Base-by-base conservation (phyloP, 1,284 basidiomycete genomes). In the Austroboletus niveus region DNA sequence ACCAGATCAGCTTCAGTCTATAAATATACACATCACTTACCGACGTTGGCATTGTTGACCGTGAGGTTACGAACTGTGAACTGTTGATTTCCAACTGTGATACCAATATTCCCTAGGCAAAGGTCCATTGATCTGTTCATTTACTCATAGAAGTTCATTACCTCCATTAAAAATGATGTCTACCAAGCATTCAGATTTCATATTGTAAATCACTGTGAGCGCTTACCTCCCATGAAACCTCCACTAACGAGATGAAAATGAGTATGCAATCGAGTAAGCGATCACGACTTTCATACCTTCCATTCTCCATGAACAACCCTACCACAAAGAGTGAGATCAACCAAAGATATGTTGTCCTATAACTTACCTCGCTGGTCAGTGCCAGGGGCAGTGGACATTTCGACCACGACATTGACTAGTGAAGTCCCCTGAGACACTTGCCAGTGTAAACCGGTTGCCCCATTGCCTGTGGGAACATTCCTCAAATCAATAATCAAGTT, bases 341-440 rank as follows among this genome's bases (percentile, higher is more conserved):
- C 12, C 10, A 5, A 36, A 7, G 1, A 40, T 2, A 41, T 20
- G 15, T 1, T 0, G 1, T 22, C 35, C 34, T 0, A 38, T 27
- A 51, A 27, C 52, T 48, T 64, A 58, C 77, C 80, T 66, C 75
- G 72, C 47, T 83, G 82, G 3, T 69, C 64, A 27, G 69, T 75
- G 0, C 70, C 72, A 12, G 71, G 49, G 30, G 66, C 73, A 35
- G 69, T 72, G 7, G 74, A 73, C 76, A 81, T 76, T 45, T 76
- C 68, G 54, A 81, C 74, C 45, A 76, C 71, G 49, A 78, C 66
- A 56, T 80, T 77, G 48, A 82, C 76, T 42, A 92, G 70, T 1
- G 85, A 87, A 0, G 89, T 92, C 1, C 85, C 80, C 63, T 92
- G 89, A 5, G 88, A 80, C 22, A 90, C 84, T 68, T 90, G 86